Conservation (phyloP, 164 flowering plant species). For the Brasenia schreberi region DNA sequence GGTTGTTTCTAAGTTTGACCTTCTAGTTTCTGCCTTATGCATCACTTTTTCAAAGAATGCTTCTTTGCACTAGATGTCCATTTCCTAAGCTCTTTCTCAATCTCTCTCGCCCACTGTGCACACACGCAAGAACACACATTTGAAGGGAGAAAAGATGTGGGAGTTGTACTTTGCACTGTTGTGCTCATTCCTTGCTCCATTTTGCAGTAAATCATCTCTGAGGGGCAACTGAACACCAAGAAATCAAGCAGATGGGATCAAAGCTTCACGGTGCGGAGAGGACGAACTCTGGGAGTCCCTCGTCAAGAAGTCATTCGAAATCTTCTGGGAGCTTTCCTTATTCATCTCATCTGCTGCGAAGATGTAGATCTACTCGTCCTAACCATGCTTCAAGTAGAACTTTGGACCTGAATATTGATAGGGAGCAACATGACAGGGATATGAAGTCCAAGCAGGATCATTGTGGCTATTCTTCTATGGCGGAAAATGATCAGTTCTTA, state of each 20-base stretch:
- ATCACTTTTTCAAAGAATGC: too few relatives aligned
- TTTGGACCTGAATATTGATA: conserved; percentile 87
- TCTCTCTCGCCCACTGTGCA: too few relatives aligned
- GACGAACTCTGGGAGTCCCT: conserved; percentile 18
- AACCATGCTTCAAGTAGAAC: conserved; percentile 43
- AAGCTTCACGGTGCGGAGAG: conserved; percentile 18
- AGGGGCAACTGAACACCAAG: conserved; percentile 25
- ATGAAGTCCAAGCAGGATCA: conserved; percentile 17
- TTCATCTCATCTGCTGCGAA: conserved; percentile 25
- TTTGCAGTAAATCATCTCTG: conserved; percentile 29
- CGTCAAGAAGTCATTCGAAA: conserved; percentile 21
- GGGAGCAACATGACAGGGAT: conserved; percentile 51
- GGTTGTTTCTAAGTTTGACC: too few relatives aligned
- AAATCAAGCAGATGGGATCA: conserved; percentile 10
- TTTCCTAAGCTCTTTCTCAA: too few relatives aligned
- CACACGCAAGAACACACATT: too few relatives aligned
- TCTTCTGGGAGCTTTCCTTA: conserved; percentile 40
- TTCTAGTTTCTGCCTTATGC: too few relatives aligned
- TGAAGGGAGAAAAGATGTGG: not conserved
- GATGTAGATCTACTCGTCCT: conserved; percentile 11
- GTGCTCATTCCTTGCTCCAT: conserved; percentile 1
- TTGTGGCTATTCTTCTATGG: conserved; percentile 16
- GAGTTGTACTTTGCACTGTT: not conserved
- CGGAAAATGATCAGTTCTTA: conserved; percentile 14
- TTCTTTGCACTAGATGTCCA: too few relatives aligned